phyloP scores from a whole-genome alignment of 2,329 filamentous ascomycete genomes.

The Magnaporthiopsis rhizophila region DNA sequence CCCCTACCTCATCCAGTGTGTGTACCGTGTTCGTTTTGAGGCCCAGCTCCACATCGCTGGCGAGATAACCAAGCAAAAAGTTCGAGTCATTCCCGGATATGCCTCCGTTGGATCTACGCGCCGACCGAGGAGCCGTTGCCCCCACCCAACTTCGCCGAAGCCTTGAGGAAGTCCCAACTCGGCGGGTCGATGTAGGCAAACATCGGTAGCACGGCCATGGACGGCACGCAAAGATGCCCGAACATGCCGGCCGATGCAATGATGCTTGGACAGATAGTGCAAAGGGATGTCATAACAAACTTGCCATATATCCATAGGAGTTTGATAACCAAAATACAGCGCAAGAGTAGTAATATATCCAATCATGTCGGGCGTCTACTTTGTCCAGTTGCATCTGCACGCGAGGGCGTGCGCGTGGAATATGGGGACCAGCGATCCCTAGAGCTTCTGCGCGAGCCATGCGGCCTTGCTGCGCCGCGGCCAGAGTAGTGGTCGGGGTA shows the following conservation, averaged over 20 bases:
- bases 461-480: not conserved
- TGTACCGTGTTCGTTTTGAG: not conserved
- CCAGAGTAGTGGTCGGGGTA: not conserved
- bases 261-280: too few species aligned
- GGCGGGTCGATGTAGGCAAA: not conserved
- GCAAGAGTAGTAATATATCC: not conserved
- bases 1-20: not conserved
- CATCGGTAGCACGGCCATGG: too few species aligned
- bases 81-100: not conserved
- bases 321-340: not conserved
- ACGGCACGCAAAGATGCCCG: too few species aligned
- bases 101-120: not conserved
- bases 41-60: not conserved
- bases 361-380: not conserved
- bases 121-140: not conserved
- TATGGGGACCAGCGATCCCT: not conserved
- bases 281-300: not conserved
- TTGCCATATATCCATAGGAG: not conserved
- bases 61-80: not conserved
- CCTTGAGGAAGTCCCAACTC: not conserved
- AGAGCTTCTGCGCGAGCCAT: not conserved
- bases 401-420: not conserved
- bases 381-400: not conserved
- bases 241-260: not conserved
- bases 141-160: not conserved